Evolutionary conservation across 768 basidiomycete genomes (phyloP).

Genomic region (Lactifluus subvellereus): DNA sequence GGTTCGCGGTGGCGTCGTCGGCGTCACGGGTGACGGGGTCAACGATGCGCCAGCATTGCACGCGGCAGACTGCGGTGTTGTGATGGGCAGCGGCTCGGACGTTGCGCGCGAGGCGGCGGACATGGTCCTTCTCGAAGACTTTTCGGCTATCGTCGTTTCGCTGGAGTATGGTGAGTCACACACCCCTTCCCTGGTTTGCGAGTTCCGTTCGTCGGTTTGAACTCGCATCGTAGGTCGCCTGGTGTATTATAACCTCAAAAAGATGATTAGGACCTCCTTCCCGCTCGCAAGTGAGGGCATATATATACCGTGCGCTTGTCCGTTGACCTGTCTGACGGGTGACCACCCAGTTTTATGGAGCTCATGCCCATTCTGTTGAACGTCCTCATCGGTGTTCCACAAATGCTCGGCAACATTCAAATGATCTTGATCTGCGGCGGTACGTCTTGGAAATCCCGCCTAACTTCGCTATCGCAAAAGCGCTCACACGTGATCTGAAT

Average conservation of each 20-base stretch:
- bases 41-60: conserved; percentile 56
- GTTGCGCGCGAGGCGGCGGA: conserved; percentile 54
- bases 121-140: conserved; percentile 58
- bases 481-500: background rate
- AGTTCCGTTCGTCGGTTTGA: background rate
- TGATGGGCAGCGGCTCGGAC: conserved; percentile 49
- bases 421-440: conserved; percentile 47
- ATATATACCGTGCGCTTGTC: background rate
- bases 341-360: conserved; percentile 47
- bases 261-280: conserved; percentile 48
- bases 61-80: conserved; percentile 57
- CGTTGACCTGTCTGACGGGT: background rate
- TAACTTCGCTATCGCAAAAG: background rate
- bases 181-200: background rate
- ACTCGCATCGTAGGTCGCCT: conserved; percentile 36
- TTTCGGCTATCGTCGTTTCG: conserved; percentile 57
- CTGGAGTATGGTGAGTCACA: conserved; percentile 48
- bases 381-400: conserved; percentile 40
- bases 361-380: conserved; percentile 55
- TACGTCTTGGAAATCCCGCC: background rate
- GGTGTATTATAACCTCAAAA: conserved; percentile 59
- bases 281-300: conserved; percentile 40
- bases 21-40: conserved; percentile 63
- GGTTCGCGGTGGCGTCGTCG: conserved; percentile 45
- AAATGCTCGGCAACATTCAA: conserved; percentile 39